Evolutionary conservation across 1,139 yeast genomes (phyloP).

Genomic region (Arxiozyma slooffiae): DNA sequence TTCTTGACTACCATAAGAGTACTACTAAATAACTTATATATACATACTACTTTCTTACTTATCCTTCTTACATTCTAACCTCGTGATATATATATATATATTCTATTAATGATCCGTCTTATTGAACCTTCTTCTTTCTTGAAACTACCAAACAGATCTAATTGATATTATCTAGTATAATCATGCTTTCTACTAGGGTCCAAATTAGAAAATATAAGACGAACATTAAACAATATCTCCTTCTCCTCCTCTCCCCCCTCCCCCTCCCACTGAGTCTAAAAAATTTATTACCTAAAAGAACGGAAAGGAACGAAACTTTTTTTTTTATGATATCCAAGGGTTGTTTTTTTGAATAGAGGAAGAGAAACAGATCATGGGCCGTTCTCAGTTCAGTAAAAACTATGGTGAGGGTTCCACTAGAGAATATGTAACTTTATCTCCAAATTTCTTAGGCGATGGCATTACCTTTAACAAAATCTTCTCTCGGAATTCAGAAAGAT

Average conservation of each 20-base stretch:
- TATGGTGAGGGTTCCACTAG: conserved; percentile 99
- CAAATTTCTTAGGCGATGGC: conserved; percentile 85
- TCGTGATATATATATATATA: too few species aligned
- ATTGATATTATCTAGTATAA: too few species aligned
- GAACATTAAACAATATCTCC: conserved; percentile 84
- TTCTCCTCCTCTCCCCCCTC: too few species aligned
- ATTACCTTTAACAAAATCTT: conserved; percentile 84
- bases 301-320: conserved; percentile 87
- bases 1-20: too few species aligned
- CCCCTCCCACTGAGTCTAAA: too few species aligned
- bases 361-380: conserved; percentile 75
- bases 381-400: conserved; percentile 95
- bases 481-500: conserved; percentile 95
- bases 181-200: conserved; percentile 22
- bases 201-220: conserved; percentile 43
- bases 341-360: conserved; percentile 93
- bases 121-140: too few species aligned
- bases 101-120: too few species aligned
- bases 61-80: too few species aligned
- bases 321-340: conserved; percentile 84
- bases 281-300: too few species aligned
- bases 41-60: too few species aligned
- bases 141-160: too few species aligned
- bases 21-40: too few species aligned
- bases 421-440: conserved; percentile 96